These are phyloP conservation scores for Kwoniella newhampshirensis DNA, from an alignment of 768 basidiomycete genomes.

Conservation along the genomic window DNA sequence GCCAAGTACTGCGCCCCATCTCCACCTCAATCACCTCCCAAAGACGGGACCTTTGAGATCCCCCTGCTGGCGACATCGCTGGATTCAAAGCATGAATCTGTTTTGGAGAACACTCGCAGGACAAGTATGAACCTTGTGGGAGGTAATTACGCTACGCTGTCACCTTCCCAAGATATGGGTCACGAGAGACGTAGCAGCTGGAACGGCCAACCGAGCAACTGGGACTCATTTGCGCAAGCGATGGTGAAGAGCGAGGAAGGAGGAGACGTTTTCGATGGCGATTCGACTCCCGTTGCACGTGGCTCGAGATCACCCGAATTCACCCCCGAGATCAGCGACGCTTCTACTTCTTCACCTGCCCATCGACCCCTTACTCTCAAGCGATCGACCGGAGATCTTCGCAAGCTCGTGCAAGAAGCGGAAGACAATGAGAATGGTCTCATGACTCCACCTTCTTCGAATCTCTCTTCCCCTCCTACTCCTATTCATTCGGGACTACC, in stretches of 20 bases:
- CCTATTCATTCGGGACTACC: conserved; percentile 24
- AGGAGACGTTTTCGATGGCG: conserved; percentile 26
- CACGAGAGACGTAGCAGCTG: conserved; percentile 49
- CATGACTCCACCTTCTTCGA: conserved; percentile 46
- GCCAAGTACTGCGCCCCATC: conserved; percentile 51
- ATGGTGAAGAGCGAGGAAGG: conserved; percentile 11
- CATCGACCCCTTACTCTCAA: conserved; percentile 26
- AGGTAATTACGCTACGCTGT: conserved; percentile 40
- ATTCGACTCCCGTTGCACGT: conserved; percentile 37
- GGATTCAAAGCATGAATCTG: conserved; percentile 9
- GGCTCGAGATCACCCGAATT: conserved; percentile 29
- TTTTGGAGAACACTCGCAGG: conserved; percentile 7
- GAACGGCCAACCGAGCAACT: conserved; percentile 39
- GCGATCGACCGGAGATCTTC: conserved; percentile 40
- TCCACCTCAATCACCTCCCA: conserved; percentile 47
- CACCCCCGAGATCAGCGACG: not conserved
- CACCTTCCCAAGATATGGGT: conserved; percentile 9
- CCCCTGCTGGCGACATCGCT: conserved; percentile 6
- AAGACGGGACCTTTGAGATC: conserved; percentile 6
- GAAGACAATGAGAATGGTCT: conserved; percentile 30
- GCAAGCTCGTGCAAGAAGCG: conserved; percentile 22
- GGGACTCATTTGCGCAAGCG: conserved; percentile 38
- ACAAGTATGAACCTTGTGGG: conserved; percentile 37
- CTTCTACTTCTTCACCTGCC: conserved; percentile 18
- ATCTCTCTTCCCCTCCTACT: conserved; percentile 47